Evolutionary conservation across 2,329 filamentous ascomycete genomes (phyloP), one percentile per base, ranked within the genome.

Genomic region (Colletotrichum sansevieriae): DNA sequence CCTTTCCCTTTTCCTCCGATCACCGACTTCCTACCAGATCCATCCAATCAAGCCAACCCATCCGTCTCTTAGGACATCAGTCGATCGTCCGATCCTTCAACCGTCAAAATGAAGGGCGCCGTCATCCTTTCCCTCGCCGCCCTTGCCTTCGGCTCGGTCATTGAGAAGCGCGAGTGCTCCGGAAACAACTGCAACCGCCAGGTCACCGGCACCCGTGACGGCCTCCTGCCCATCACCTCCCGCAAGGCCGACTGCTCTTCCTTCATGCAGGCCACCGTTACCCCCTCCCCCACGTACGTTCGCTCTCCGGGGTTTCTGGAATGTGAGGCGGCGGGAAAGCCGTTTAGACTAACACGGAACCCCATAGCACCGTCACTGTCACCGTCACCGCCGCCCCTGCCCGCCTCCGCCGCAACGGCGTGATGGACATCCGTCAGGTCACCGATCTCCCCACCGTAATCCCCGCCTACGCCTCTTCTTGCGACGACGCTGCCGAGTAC

Each of bases 101-200:
- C 68, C 62, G 70, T 74, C 76, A 80, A 75, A 56, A 83, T 83
- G 82, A 83, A 83, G 79, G 74, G 78, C 75, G 73, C 76, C 73
- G 74, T 77, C 70, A 72, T 80, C 71, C 77, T 82, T 54, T 78
- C 78, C 52, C 73, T 82, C 64, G 78, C 76, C 69, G 78, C 77
- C 70, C 72, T 77, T 60, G 80, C 78, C 72, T 71, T 79, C 56
- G 80, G 78, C 63, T 74, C 75, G 73, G 74, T 77, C 62, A 65
- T 82, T 39, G 76, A 80, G 65, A 72, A 74, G 71, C 80, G 80
- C 67, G 72, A 70, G 65, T 82, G 79, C 74, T 71, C 75, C 69
- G 80, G 78, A 73, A 81, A 84, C 78, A 84, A 83, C 78, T 84
- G 82, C 78, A 81, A 81, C 76, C 80, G 81, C 56, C 79, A 81